Base-by-base conservation (phyloP, 371 early-diverging fungal genomes). In the Syncephalis plumigaleata region DNA sequence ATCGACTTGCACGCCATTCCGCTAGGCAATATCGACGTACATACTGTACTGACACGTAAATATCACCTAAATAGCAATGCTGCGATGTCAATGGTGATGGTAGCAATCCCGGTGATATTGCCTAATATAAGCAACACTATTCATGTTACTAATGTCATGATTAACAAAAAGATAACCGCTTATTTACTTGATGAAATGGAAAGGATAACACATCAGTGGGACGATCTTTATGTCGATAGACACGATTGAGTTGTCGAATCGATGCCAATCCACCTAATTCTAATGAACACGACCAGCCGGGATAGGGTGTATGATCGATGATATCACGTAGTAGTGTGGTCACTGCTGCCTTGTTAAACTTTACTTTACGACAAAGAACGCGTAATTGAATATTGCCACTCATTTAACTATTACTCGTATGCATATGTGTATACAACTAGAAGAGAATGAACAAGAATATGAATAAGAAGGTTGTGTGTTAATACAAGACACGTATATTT, bases 151-250 rank as follows among this genome's bases (percentile, higher is more conserved):
- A n/a, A 40, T 13, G 21, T 46, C n/a, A 45, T 46, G 13, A 0
- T 11, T 23, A 45, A 2, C 40, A 20, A 17, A 16, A 22, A 11
- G 22, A 22, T 39, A 18, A 21, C 5, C 11, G 20, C 13, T n/a
- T n/a, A n/a, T n/a, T 2, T 49, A 54, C 54, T 18, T 27, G 13
- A 40, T 49, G 46, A 36, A 54, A 54, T 22, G 54, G 54, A 54
- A 54, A 54, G 7, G 50, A 50, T 11, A 54, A 25, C 16, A 54
- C 46, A 42, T 54, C 54, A 17, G 54, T 54, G 2, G 45, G 25
- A 38, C 46, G 27, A 40, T 49, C 20, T 21, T 21, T 49, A 22
- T 54, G 44, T 22, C 54, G 18, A 38, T 54, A 54, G 15, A 22
- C 18, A 16, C 15, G 20, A 39, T 54, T 54, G 13, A 54, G 39